A percentile compares a stretch with the other conserved stretches of the same genome.
These are phyloP conservation scores for Cyberlindnera samutprakarnensis DNA, from an alignment of 805 yeast genomes.

Conservation along the genomic window DNA sequence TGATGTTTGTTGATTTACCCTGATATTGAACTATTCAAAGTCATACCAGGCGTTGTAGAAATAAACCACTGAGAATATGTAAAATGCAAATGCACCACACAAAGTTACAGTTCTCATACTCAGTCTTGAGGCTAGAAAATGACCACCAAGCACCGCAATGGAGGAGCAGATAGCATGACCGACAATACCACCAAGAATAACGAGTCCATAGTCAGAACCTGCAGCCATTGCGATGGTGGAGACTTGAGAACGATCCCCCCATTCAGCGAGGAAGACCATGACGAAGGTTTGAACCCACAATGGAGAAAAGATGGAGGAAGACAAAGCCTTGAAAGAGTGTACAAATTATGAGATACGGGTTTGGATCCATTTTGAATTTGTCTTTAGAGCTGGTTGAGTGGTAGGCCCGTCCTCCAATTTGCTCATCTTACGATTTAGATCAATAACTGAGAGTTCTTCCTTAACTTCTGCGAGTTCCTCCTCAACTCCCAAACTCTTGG, in stretches of 20 bases:
- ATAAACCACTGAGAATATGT: conserved; percentile 74
- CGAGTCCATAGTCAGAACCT: conserved; percentile 85
- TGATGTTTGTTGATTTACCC: no score
- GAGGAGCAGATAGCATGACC: conserved; percentile 88
- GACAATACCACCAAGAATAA: conserved; percentile 77
- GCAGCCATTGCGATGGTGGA: conserved; percentile 99
- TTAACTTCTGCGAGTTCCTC: conserved; percentile 97
- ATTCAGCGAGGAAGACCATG: conserved; percentile 95
- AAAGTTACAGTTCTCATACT: conserved; percentile 88
- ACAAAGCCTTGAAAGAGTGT: conserved; percentile 6
- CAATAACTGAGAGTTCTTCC: conserved; percentile 72
- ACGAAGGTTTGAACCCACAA: conserved; percentile 89
- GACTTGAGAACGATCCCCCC: conserved; percentile 98
- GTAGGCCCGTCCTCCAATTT: conserved; percentile 47
- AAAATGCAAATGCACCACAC: conserved; percentile 84
- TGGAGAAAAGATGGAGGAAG: conserved; percentile 57
- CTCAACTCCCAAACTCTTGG: conserved; percentile 77
- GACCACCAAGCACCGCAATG: conserved; percentile 92
- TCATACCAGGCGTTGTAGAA: conserved; percentile 51
- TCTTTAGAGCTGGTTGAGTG: conserved; percentile 1
- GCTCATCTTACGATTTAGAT: conserved; percentile 42
- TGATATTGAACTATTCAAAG: no score
- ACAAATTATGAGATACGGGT: conserved; percentile 6
- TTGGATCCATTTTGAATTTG: conserved; percentile 1
- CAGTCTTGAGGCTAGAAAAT: conserved; percentile 78